These are phyloP conservation scores for Marasmius fiardii DNA, from an alignment of 1,284 basidiomycete species.

Conservation along the genomic window DNA sequence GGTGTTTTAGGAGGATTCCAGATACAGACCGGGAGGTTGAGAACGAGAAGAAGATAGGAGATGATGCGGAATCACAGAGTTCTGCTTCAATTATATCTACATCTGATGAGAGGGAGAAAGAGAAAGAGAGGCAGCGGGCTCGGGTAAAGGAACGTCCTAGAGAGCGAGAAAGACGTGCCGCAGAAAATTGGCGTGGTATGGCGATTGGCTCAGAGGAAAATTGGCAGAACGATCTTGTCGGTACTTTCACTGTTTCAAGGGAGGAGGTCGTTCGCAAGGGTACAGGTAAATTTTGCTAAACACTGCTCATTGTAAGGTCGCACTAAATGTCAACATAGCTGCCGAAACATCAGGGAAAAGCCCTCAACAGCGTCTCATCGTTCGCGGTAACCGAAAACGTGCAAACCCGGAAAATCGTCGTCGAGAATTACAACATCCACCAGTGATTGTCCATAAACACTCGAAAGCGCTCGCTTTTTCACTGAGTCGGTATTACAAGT, in stretches of 20 bases:
- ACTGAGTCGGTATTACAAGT: slow-evolving; percentile 59
- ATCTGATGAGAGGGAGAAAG: slow-evolving; percentile 16
- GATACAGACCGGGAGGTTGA: background rate
- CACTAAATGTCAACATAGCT: slow-evolving; percentile 44
- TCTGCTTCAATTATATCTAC: background rate
- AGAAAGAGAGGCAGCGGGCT: slow-evolving; percentile 24
- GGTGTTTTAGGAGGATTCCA: background rate
- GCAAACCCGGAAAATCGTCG: slow-evolving; percentile 28
- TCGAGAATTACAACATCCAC: slow-evolving; percentile 44
- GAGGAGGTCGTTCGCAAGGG: slow-evolving; percentile 8
- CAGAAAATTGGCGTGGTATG: slow-evolving; percentile 35
- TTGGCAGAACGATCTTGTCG: slow-evolving; percentile 66
- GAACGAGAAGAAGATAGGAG: background rate
- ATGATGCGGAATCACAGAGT: background rate
- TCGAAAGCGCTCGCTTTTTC: slow-evolving; percentile 74
- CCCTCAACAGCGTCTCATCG: slow-evolving; percentile 62
- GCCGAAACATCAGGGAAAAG: slow-evolving; percentile 52
- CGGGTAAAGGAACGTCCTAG: slow-evolving; percentile 22
- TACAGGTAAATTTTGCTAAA: background rate
- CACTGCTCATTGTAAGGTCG: slow-evolving; percentile 35
- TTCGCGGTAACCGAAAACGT: slow-evolving; percentile 53
- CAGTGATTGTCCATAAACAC: slow-evolving; percentile 72
- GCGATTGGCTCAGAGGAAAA: slow-evolving; percentile 54
- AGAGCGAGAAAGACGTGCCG: slow-evolving; percentile 23
- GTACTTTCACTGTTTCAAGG: slow-evolving; percentile 48